Conservation (phyloP, 345 rosid genomes). For the Eucalyptus marginata region DNA sequence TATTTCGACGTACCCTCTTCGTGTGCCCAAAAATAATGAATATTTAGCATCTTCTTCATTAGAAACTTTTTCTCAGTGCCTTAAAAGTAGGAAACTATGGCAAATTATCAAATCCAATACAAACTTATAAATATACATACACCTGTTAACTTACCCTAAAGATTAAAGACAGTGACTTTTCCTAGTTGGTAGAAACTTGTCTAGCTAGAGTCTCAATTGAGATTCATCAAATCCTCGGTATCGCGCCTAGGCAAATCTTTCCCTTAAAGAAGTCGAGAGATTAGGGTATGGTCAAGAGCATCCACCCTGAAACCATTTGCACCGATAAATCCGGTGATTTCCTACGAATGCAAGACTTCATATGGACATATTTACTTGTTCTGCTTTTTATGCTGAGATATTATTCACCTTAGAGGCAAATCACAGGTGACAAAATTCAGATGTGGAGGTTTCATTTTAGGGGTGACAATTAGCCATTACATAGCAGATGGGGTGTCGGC, state of each 20-base stretch:
- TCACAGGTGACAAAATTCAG: slow-evolving; percentile 32
- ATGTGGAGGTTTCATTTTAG: slow-evolving; percentile 50
- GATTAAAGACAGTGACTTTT: no score
- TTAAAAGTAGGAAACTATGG: no score
- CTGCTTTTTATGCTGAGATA: not conserved
- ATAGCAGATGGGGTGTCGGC: slow-evolving; percentile 52
- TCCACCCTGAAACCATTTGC: not conserved
- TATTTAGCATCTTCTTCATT: not conserved
- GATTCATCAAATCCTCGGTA: not conserved
- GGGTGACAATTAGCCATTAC: slow-evolving; percentile 39
- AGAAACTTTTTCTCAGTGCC: not conserved
- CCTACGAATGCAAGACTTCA: not conserved
- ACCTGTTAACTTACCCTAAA: not conserved
- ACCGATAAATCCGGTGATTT: not conserved
- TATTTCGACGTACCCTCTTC: no score
- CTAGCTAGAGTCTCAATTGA: no score
- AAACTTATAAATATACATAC: not conserved
- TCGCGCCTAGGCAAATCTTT: not conserved
- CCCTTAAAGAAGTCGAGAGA: not conserved
- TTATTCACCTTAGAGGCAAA: not conserved
- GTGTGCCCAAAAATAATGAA: not conserved
- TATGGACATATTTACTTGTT: not conserved
- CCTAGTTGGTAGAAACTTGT: no score
- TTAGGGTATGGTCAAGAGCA: not conserved
- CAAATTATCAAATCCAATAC: not conserved